Evolutionary conservation across 1,139 yeast genomes (phyloP), one percentile per base, ranked within the genome.

Genomic region (Groenewaldozyma auringiensis): DNA sequence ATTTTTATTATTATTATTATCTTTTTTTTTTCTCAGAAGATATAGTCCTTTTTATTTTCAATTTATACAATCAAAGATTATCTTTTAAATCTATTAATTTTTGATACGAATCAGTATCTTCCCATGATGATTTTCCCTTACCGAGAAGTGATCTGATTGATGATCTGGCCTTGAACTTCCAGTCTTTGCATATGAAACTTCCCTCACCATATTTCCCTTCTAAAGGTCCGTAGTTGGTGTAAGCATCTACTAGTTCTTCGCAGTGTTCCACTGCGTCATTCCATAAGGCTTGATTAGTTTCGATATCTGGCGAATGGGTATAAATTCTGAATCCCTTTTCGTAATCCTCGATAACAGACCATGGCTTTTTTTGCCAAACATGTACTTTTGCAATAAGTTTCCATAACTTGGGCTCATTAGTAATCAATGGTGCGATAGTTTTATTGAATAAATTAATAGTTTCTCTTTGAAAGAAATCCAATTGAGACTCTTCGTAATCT

Each of bases 191-290:
- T 3, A 92, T 95, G 14, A 83, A 59, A 56, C 84, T 88, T 1
- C 82, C 96, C 2, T 87, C 88, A 22, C 83, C 85, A 55, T 82
- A 78, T 56, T 84, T 83, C 2, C 97, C 97, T 17, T 88, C 89
- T 56, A 78, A 66, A 47, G 84, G 94, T 11, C 97, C 97, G 36
- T 85, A 72, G 3, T 86, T 82, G 57, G 82, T 89, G 62, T 89
- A 92, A 0, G 96, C 95, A 41, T 94, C 87, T 2, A 84, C 81
- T 50, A 92, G 70, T 50, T 89, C 96, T 31, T 70, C 66, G 59
- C 95, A 84, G 1, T 84, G 76, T 33, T 81, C 94, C 2, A 87
- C 89, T 0, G 95, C 87, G 34, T 78, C 82, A 50, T 78, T 75
- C 95, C 96, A 89, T 0, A 75, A 70, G 1, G 54, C 53, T 57